Percentiles rank a stretch among this genome's conserved stretches.
phyloP scores from a whole-genome alignment of 1,284 basidiomycete species.

The Mycena sp. region DNA sequence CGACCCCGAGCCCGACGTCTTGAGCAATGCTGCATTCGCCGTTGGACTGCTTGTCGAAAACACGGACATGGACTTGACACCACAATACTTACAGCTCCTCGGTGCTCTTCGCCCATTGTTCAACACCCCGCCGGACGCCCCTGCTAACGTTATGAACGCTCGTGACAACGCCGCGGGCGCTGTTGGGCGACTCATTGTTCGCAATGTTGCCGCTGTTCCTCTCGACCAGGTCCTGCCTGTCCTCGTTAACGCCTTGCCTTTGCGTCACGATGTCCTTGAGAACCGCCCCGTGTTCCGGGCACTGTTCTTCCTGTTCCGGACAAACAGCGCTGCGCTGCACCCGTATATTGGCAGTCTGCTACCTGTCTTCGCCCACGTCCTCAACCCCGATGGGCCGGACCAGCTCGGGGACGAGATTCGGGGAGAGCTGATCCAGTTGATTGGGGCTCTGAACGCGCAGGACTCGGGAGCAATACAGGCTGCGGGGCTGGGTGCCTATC shows the following conservation, averaged over 20 bases:
- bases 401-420: constrained; percentile 84
- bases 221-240: constrained; percentile 92
- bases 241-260: constrained; percentile 84
- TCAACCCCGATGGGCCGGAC: constrained; percentile 78
- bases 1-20: constrained; percentile 91
- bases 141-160: constrained; percentile 80
- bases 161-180: constrained; percentile 97
- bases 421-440: constrained; percentile 78
- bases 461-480: constrained; percentile 81
- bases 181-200: constrained; percentile 88
- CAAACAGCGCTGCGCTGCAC: constrained; percentile 74
- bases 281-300: constrained; percentile 91
- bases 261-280: constrained; percentile 91
- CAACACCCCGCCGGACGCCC: constrained; percentile 66
- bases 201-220: constrained; percentile 85
- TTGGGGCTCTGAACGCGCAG: constrained; percentile 79
- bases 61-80: constrained; percentile 84
- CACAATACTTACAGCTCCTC: constrained; percentile 87
- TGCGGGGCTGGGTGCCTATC: constrained; percentile 70
- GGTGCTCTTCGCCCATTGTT: constrained; percentile 88
- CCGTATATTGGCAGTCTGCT: constrained; percentile 88
- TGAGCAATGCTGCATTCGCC: constrained; percentile 97
- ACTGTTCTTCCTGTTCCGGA: constrained; percentile 89
- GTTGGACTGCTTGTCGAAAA: constrained; percentile 93
- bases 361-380: constrained; percentile 84